These are phyloP conservation scores for Vaccinium vitisidaea DNA, from an alignment of 148 eudicot species.

Conservation along the genomic window DNA sequence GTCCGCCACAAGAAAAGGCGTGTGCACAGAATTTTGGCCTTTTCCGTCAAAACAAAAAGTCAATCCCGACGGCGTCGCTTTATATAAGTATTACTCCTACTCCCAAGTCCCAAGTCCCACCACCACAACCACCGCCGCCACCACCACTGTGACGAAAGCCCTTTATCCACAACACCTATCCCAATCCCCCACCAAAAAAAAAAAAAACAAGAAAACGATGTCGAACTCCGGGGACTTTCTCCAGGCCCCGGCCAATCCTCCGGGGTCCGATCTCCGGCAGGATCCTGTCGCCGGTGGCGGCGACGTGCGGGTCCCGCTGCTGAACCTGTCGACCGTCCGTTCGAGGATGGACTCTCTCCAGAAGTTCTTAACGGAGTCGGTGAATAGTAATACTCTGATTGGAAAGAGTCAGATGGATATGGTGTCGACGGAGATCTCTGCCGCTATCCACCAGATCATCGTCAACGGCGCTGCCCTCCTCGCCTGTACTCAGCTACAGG, in stretches of 20 bases:
- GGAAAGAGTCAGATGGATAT: conserved; percentile 31
- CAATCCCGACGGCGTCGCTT: not conserved
- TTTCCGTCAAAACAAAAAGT: not conserved
- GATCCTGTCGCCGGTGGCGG: conserved; percentile 3
- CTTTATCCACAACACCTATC: not conserved
- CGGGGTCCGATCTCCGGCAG: not conserved
- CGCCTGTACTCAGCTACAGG: conserved; percentile 23
- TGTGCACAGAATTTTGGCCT: not conserved
- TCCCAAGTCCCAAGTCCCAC: not conserved
- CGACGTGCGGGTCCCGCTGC: conserved; percentile 36
- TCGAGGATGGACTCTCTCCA: conserved; percentile 60
- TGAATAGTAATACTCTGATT: conserved; percentile 40
- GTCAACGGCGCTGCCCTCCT: conserved; percentile 69
- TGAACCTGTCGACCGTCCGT: conserved; percentile 51
- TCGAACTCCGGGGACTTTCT: not conserved
- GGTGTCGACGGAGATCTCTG: conserved; percentile 53
- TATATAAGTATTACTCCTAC: not conserved
- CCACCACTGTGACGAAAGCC: not conserved
- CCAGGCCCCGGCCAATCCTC: not conserved
- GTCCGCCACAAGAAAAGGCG: not conserved
- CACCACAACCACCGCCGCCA: not conserved
- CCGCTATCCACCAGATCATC: conserved; percentile 64
- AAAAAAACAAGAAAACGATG: not conserved
- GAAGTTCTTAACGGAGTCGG: conserved; percentile 45
- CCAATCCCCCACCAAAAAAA: not conserved